Conservation (phyloP, 306 rosid species). For the Ormosia semicastrata region DNA sequence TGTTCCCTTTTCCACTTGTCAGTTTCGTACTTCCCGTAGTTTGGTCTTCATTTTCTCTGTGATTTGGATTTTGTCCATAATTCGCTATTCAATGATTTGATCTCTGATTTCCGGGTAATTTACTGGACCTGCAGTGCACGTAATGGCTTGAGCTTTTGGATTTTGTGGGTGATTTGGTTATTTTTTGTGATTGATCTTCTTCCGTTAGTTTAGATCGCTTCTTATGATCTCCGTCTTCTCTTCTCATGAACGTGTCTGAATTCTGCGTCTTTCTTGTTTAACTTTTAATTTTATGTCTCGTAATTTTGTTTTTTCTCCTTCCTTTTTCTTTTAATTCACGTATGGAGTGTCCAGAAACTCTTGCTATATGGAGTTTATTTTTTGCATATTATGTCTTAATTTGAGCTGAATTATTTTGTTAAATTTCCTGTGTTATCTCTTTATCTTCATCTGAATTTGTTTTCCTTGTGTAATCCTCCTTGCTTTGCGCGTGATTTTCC, state of each 20-base stretch:
- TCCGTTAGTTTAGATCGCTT: conserved; percentile 38
- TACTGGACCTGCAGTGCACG: background rate
- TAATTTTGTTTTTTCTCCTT: background rate
- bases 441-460: background rate
- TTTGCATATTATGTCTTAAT: background rate
- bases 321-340: background rate
- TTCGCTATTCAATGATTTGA: conserved; percentile 30
- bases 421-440: background rate
- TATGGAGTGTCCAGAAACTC: background rate
- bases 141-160: background rate
- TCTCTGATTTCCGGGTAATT: conserved; percentile 30
- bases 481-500: background rate
- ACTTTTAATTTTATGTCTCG: background rate
- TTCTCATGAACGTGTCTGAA: background rate
- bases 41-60: background rate
- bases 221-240: background rate
- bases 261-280: conserved; percentile 43
- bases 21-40: background rate
- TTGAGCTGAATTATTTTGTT: background rate
- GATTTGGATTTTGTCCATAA: conserved; percentile 7
- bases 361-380: background rate
- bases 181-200: conserved; percentile 31
- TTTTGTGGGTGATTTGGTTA: background rate
- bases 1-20: background rate
- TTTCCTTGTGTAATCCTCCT: background rate